Evolutionary conservation across 2,329 filamentous ascomycete species (phyloP).

Genomic region (Verticillium zaregamsianum): DNA sequence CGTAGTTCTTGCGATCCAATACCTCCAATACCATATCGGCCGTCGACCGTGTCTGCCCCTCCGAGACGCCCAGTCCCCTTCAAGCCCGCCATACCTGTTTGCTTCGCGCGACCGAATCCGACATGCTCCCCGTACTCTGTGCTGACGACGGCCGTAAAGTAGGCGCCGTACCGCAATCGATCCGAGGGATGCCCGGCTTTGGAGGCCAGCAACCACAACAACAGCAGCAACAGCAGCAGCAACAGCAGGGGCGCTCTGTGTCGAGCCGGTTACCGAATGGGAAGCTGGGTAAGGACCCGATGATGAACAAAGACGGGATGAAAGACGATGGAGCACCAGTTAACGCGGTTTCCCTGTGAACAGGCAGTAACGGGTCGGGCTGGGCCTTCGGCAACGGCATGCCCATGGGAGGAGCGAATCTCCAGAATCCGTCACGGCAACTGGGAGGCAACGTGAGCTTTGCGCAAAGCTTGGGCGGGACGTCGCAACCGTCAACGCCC

Average conservation of each 20-base stretch:
- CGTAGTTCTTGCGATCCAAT: background rate
- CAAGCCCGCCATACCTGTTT: background rate
- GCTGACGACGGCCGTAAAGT: conserved; percentile 27
- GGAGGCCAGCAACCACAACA: conserved; percentile 56
- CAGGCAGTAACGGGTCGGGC: conserved; percentile 48
- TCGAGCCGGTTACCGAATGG: conserved; percentile 60
- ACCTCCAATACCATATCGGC: background rate
- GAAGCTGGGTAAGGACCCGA: conserved; percentile 51
- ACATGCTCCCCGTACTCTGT: background rate
- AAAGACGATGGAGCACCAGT: background rate
- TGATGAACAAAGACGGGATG: background rate
- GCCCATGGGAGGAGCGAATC: conserved; percentile 53
- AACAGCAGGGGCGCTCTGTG: conserved; percentile 46
- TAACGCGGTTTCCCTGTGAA: conserved; percentile 1
- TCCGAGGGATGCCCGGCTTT: conserved; percentile 61
- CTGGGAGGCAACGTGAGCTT: conserved; percentile 59
- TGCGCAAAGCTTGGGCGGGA: conserved; percentile 61
- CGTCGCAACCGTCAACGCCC: conserved; percentile 53
- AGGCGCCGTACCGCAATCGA: conserved; percentile 58
- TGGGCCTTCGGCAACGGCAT: conserved; percentile 61
- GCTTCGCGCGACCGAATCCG: background rate
- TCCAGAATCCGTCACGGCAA: conserved; percentile 51
- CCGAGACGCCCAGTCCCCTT: background rate
- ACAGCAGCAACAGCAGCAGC: conserved; percentile 22
- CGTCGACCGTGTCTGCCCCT: background rate